These are phyloP conservation scores for Thelonectria olida DNA, from an alignment of 2,329 filamentous ascomycete species.

Conservation along the genomic window DNA sequence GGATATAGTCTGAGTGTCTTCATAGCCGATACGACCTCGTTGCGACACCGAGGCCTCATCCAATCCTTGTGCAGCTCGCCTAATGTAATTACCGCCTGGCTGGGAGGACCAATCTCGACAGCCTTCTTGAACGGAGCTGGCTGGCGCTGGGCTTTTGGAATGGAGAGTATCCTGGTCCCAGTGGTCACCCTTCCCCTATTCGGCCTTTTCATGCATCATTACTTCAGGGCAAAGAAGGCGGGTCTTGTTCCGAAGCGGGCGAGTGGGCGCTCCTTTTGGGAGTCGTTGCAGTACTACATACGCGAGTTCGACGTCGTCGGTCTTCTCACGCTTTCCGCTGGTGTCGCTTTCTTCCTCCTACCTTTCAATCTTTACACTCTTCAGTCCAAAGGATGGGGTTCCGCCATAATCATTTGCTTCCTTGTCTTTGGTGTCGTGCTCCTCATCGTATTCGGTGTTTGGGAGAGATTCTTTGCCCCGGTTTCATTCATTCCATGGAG, in stretches of 20 bases:
- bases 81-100: slow-evolving; percentile 72
- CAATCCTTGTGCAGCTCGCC: slow-evolving; percentile 70
- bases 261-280: slow-evolving; percentile 8
- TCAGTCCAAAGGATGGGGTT: slow-evolving; percentile 52
- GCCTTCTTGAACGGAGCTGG: slow-evolving; percentile 62
- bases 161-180: slow-evolving; percentile 72
- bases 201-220: slow-evolving; percentile 64
- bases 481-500: slow-evolving; percentile 57
- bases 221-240: slow-evolving; percentile 61
- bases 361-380: slow-evolving; percentile 63
- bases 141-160: slow-evolving; percentile 75
- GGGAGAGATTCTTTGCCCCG: slow-evolving; percentile 57
- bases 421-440: slow-evolving; percentile 60
- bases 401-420: slow-evolving; percentile 56
- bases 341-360: slow-evolving; percentile 62
- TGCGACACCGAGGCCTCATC: slow-evolving; percentile 62
- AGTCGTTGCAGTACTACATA: slow-evolving; percentile 50
- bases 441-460: slow-evolving; percentile 54
- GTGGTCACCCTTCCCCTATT: slow-evolving; percentile 70
- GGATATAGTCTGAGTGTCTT: slow-evolving; percentile 71
- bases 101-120: slow-evolving; percentile 66
- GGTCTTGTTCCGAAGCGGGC: slow-evolving; percentile 35
- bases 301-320: slow-evolving; percentile 49
- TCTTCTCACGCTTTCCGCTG: slow-evolving; percentile 58
- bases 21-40: slow-evolving; percentile 72